A percentile compares a stretch with the other conserved stretches of the same genome.
These are phyloP conservation scores for Pichia sp. DNA, from an alignment of 1,139 yeast genomes.

Conservation along the genomic window DNA sequence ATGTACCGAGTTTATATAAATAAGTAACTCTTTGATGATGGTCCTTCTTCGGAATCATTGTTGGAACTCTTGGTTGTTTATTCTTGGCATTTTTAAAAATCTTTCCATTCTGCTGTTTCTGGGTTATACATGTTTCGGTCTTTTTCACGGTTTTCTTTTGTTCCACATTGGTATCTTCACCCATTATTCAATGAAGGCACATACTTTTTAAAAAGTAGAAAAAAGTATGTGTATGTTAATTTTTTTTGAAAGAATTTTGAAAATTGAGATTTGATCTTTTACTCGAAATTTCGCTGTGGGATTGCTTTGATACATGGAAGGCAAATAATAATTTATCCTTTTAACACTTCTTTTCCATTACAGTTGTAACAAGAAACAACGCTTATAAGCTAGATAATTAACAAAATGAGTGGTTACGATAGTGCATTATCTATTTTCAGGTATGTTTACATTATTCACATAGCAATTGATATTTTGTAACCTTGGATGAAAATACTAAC, in stretches of 20 bases:
- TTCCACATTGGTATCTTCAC: no score
- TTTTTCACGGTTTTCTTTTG: no score
- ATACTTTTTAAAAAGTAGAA: no score
- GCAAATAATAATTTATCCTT: not conserved
- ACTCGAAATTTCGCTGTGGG: not conserved
- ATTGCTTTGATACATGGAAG: not conserved
- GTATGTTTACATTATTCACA: constrained; percentile 39
- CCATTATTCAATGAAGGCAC: no score
- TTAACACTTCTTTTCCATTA: no score
- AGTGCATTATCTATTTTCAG: constrained; percentile 97
- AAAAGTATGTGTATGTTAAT: no score
- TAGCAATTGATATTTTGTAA: no score
- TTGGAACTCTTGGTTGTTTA: constrained; percentile 23
- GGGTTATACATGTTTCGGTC: not conserved
- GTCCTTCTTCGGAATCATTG: constrained; percentile 46
- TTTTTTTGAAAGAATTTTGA: no score
- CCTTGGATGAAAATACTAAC: constrained; percentile 5
- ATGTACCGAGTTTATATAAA: constrained; percentile 45
- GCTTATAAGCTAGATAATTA: no score
- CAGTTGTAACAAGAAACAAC: no score
- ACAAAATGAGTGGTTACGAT: constrained; percentile 95
- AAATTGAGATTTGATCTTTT: not conserved
- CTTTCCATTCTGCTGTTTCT: not conserved
- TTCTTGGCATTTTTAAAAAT: constrained; percentile 1
- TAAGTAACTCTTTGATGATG: constrained; percentile 53